Evolutionary conservation across 805 yeast genomes (phyloP), one percentile per base, ranked within the genome.

Genomic region (Wickerhamomyces chaumierensis): DNA sequence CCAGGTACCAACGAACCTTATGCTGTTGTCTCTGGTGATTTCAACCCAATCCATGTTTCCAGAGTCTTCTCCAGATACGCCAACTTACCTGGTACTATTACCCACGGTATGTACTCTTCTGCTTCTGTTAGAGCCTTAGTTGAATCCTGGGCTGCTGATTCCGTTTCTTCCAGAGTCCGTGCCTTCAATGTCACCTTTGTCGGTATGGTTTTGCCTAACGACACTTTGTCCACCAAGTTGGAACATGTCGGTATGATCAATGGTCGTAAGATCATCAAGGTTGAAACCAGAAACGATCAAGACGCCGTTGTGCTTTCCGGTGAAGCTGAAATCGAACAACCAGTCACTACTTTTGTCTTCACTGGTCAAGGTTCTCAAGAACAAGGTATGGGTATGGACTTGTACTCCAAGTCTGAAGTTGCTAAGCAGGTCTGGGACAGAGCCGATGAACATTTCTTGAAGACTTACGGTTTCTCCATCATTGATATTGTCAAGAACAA

Each of bases 341-440:
- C 99, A 27, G 82, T 81, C 39, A 84, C 97, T 34, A 82, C 98
- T 17, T 92, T 84, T 61, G 95, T 92, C 42, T 92, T 94, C 68
- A 92, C 99, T 48, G 99, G 98, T 59, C 99, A 92, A 72, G 99
- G 99, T 63, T 90, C 98, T 44, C 99, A 92, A 67, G 98, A 94
- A 65, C 98, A 94, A 70, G 96, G 96, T 61, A 92, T 92, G 99
- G 98, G 99, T 73, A 92, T 92, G 99, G 98, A 92, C 63, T 74
- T 92, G 59, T 92, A 92, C 64, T 79, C 78, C 48, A 72, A 82
- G 33, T 83, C 95, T 37, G 87, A 76, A 23, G 96, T 92, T 60
- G 98, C 99, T 39, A 78, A 78, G 55, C 77, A 75, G 47, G 96
- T 92, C 46, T 92, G 99, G 98, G 97, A 92, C 62, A 82, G 86